Evolutionary conservation across 345 rosid genomes (phyloP), one percentile per base, ranked within the genome.

Genomic region (Reutealis trisperma): DNA sequence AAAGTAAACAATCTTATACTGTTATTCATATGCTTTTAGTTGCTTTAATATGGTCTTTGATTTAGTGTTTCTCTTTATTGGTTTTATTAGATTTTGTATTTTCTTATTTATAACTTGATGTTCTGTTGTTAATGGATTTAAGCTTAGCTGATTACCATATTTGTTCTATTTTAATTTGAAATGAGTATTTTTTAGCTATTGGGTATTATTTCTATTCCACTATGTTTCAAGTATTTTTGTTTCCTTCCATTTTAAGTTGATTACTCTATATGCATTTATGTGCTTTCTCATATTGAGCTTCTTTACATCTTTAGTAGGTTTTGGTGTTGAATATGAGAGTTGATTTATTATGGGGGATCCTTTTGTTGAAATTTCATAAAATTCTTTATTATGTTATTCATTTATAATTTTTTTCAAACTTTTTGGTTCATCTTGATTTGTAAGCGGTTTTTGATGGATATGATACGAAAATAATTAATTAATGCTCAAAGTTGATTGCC

Each of bases 1-100:
- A 87, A 81, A 87, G 90, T 81, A 52, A 71, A 83, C 68, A 32
- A 32, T n/a, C n/a, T n/a, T n/a, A n/a, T n/a, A n/a, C n/a, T n/a
- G n/a, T n/a, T n/a, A n/a, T n/a, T n/a, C n/a, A n/a, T n/a, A n/a
- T n/a, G 30, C 68, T 37, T 24, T n/a, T 67, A 6, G 14, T 24
- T 75, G 32, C 67, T 80, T 75, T 21, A 25, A 34, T 52, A 16
- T 71, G 58, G 37, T 75, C 11, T 64, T 5, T 37, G 12, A 12
- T 42, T 24, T 32, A 22, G 22, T 47, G 2, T 4, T 42, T 54
- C 6, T 16, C 27, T 51, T 21, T 10, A 15, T 34, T 8, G 8
- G 25, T 44, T 37, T 67, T 55, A 13, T 14, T 32, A 54, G 61
- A 32, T 34, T 55, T 34, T 4, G 9, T 65, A 15, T n/a, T 65